Conservation (phyloP, 163 green algal genomes). For the Scenedesmus sp. region DNA sequence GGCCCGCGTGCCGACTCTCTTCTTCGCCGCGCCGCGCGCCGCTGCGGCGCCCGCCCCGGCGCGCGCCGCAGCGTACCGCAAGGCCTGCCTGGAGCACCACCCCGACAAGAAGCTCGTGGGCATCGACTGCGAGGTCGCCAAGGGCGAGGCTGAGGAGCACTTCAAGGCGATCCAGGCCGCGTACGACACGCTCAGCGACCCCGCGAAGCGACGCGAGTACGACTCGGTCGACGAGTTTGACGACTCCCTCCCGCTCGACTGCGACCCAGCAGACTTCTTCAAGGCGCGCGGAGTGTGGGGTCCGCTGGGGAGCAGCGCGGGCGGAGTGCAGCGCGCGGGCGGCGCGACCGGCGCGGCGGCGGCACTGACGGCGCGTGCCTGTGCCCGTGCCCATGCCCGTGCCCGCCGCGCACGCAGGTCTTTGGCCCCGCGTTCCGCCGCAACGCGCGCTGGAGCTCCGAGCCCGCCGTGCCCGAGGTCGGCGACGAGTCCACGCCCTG, state of each 20-base stretch:
- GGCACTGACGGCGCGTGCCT: background rate
- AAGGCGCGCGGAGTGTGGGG: constrained; percentile 73
- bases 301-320: background rate
- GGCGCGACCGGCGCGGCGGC: too few relatives aligned
- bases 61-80: constrained; percentile 83
- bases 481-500: constrained; percentile 71
- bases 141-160: constrained; percentile 62
- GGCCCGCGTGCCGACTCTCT: too few relatives aligned
- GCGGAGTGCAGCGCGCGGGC: constrained; percentile 2
- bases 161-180: constrained; percentile 83
- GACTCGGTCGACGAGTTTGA: constrained; percentile 97
- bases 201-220: constrained; percentile 87
- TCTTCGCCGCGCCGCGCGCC: too few relatives aligned
- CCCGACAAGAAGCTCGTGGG: constrained; percentile 87
- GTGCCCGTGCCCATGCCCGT: background rate
- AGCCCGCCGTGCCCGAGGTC: constrained; percentile 78
- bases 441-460: constrained; percentile 84
- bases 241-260: constrained; percentile 87
- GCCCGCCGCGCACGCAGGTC: constrained; percentile 61
- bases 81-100: constrained; percentile 86
- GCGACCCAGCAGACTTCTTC: constrained; percentile 88
- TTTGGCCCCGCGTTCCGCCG: constrained; percentile 93
- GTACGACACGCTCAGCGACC: constrained; percentile 94
- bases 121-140: constrained; percentile 67
- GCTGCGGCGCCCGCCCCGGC: too few relatives aligned